Evolutionary conservation across 805 yeast species (phyloP), one percentile per base, ranked within the genome.

Genomic region (Starmerella vaccinii): DNA sequence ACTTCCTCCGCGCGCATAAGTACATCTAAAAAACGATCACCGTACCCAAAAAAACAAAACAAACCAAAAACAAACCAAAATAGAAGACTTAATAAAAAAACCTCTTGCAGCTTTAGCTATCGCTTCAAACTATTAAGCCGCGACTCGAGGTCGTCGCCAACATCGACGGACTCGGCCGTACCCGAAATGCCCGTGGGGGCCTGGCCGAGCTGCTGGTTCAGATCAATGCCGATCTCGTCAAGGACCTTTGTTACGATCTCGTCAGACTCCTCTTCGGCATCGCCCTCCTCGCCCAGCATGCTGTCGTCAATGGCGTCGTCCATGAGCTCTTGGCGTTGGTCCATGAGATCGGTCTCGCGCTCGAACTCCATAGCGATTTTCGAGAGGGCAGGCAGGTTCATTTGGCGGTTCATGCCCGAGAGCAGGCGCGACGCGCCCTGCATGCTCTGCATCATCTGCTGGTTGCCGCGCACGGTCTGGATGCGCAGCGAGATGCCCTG

Each of bases 271-370:
- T 64, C 67, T 56, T 84, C 95, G 22, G 77, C 87, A 57, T 81
- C 84, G 34, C 45, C 45, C 51, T 85, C 79, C 61, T 86, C 97
- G 61, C 82, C 87, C 49, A 83, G 95, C 92, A 92, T 87, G 18
- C 92, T 84, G 65, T 90, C 96, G 64, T 92, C 99, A 60, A 92
- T 82, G 18, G 96, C 94, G 64, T 92, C 98, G 64, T 92, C 98
- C 84, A 92, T 92, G 78, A 94, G 86, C 65, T 94, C 99, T 67
- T 94, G 97, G 62, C 95, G 82, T 69, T 92, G 98, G 66, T 90
- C 97, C 97, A 92, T 92, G 60, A 94, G 71, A 64, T 94, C 98
- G 67, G 84, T 86, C 63, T 90, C 95, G 61, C 78, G 80, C 62
- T 92, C 95, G 66, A 92, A 92, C 61, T 92, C 97, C 84, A 86